Conservation (phyloP, 805 yeast genomes). For the Kodamaea lidongshanica region DNA sequence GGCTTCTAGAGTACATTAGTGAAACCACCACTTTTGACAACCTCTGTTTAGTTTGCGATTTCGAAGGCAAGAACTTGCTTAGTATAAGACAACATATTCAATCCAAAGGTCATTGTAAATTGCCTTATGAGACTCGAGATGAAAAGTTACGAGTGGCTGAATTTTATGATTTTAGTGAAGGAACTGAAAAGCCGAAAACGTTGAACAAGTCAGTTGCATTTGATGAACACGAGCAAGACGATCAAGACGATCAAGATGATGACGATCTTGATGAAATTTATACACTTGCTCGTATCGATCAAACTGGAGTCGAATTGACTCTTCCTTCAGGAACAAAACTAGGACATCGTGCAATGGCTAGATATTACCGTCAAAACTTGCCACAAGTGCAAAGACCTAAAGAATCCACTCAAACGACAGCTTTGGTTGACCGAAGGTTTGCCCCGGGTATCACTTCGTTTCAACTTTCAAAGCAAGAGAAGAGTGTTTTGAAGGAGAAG, state of each 20-base stretch:
- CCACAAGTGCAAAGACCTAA: constrained; percentile 27
- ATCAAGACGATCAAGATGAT: constrained; percentile 9
- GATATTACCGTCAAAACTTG: constrained; percentile 63
- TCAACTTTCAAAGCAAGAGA: constrained; percentile 30
- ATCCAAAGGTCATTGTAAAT: constrained; percentile 39
- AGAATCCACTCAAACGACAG: constrained; percentile 69
- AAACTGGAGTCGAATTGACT: constrained; percentile 57
- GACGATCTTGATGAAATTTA: constrained; percentile 20
- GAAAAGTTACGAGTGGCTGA: constrained; percentile 31
- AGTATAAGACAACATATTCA: constrained; percentile 39
- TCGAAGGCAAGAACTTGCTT: constrained; percentile 35
- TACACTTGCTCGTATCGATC: constrained; percentile 40
- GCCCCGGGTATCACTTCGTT: constrained; percentile 31
- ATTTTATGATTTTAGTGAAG: constrained; percentile 32
- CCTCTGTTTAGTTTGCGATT: constrained; percentile 42
- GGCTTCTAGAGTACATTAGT: constrained; percentile 33
- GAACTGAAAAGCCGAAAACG: constrained; percentile 11
- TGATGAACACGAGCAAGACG: constrained; percentile 11
- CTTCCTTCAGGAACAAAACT: constrained; percentile 73
- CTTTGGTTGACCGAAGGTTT: constrained; percentile 61
- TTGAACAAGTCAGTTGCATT: constrained; percentile 23
- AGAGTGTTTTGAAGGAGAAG: constrained; percentile 14
- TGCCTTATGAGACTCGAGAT: constrained; percentile 41
- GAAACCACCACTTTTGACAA: constrained; percentile 34
- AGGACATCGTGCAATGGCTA: constrained; percentile 73